phyloP scores from a whole-genome alignment of 2,329 filamentous ascomycete species.

The Diaporthe humulicola region DNA sequence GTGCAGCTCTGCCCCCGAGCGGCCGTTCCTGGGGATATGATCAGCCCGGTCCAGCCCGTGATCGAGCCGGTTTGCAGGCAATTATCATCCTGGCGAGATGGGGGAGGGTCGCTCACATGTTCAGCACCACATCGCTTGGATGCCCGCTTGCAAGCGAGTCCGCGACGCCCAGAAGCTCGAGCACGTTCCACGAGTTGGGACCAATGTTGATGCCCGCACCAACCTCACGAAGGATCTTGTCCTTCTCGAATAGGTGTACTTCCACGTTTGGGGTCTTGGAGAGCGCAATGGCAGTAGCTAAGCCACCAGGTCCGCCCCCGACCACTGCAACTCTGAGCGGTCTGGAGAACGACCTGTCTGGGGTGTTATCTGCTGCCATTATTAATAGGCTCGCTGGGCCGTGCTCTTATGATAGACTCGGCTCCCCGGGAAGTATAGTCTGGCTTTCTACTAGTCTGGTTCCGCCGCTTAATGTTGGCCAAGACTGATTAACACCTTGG shows the following conservation, averaged over 20 bases:
- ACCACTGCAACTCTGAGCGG: slow-evolving; percentile 38
- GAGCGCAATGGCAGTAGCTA: slow-evolving; percentile 49
- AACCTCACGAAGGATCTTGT: slow-evolving; percentile 52
- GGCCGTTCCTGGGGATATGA: slow-evolving; percentile 44
- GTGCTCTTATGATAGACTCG: neutral
- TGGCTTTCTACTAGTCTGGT: neutral
- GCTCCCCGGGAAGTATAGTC: neutral
- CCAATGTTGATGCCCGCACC: slow-evolving; percentile 54
- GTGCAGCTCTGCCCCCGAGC: slow-evolving; percentile 46
- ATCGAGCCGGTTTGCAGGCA: neutral
- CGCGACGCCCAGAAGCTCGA: slow-evolving; percentile 50
- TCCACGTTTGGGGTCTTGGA: slow-evolving; percentile 47
- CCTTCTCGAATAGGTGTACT: slow-evolving; percentile 53
- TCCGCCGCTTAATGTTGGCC: neutral
- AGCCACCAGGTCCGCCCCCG: slow-evolving; percentile 39
- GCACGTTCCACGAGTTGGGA: slow-evolving; percentile 51
- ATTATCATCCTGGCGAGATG: neutral
- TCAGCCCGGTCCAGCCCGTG: neutral
- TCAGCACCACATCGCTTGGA: slow-evolving; percentile 36
- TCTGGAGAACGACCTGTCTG: neutral
- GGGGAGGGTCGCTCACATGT: slow-evolving; percentile 19
- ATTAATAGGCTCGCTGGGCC: neutral
- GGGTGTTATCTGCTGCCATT: slow-evolving; percentile 11
- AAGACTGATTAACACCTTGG: neutral
- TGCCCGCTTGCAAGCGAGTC: slow-evolving; percentile 36